Evolutionary conservation across 2,329 filamentous ascomycete species (phyloP).

Genomic region (Arthrobotrys sphaeroides): DNA sequence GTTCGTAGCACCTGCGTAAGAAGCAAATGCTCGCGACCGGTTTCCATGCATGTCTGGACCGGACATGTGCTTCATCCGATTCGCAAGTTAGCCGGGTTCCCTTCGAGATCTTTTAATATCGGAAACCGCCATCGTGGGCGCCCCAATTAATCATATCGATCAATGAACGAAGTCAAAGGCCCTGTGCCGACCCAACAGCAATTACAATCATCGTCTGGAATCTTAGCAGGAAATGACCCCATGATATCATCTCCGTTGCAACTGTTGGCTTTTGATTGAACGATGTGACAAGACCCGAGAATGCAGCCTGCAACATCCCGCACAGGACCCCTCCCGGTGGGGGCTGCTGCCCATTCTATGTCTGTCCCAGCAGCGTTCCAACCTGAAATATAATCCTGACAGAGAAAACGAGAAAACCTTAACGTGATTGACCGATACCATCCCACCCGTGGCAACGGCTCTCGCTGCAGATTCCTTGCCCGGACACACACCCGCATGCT

Average conservation of each 20-base stretch:
- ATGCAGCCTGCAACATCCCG: not conserved
- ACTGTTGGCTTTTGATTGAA: not conserved
- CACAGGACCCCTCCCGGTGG: not conserved
- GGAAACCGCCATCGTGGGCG: conserved; percentile 11
- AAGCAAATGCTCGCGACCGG: conserved; percentile 29
- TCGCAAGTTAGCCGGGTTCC: conserved; percentile 15
- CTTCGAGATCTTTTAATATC: conserved; percentile 12
- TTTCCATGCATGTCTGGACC: not conserved
- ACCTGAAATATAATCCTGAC: not conserved
- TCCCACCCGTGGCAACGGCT: conserved; percentile 18
- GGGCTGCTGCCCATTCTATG: not conserved
- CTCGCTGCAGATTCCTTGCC: conserved; percentile 42
- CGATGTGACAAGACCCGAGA: not conserved
- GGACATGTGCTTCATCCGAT: conserved; percentile 12
- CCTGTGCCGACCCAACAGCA: not conserved
- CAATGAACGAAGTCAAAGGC: not conserved
- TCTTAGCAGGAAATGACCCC: not conserved
- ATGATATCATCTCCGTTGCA: conserved; percentile 26
- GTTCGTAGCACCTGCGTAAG: conserved; percentile 26
- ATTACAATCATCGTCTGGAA: not conserved
- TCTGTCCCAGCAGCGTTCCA: not conserved
- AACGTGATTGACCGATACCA: not conserved
- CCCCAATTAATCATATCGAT: conserved; percentile 4
- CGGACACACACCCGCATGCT: conserved; percentile 29
- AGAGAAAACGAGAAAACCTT: conserved; percentile 17